Base-by-base conservation (phyloP, 805 yeast genomes). In the Candida chauliodis region DNA sequence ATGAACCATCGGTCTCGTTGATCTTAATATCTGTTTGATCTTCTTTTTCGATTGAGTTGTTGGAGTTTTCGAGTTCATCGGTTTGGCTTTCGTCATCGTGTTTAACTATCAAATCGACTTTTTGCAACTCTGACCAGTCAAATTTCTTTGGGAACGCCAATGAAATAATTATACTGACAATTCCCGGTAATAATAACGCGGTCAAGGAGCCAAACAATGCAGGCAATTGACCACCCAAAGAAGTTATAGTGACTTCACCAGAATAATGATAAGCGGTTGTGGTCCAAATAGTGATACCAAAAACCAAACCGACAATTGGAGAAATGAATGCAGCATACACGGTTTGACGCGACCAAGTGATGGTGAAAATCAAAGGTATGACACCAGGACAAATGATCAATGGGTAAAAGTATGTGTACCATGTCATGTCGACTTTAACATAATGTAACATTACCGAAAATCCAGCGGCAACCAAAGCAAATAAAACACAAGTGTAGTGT, bases 321-420 rank as follows among this genome's bases (percentile, higher is more conserved):
- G 65, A 46, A 14, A 57, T 47, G 21, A 59, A 48, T 10, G 58
- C 57, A 2, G 67, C 67, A 7, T 51, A 32, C 16, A 36, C 43
- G 1, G 61, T 51, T 42, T 55, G 64, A 34, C 55, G 50, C 32
- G 40, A 54, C 69, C 69, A 63, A 8, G 61, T 56, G 24, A 64
- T 59, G 7, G 60, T 50, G 23, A 61, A 49, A 5, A 58, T 51
- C 47, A 61, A 51, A 2, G 69, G 67, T 36, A 63, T 51, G 13
- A 65, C 66, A 17, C 66, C 66, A n/a, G 66, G 66, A 44, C 64
- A 58, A 33, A 57, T 62, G n/a, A 63, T 33, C 58, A 63, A 59
- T 11, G 67, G 59, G 20, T 47, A 47, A 47, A 63, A 60, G 40
- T 61, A 61, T 6, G 59, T 66, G 40, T 56, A 42, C 67, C 58